Percentiles rank a stretch among this genome's conserved stretches.
Evolutionary conservation across 768 basidiomycete genomes (phyloP).

Genomic region (Gloeostereum incarnatum): DNA sequence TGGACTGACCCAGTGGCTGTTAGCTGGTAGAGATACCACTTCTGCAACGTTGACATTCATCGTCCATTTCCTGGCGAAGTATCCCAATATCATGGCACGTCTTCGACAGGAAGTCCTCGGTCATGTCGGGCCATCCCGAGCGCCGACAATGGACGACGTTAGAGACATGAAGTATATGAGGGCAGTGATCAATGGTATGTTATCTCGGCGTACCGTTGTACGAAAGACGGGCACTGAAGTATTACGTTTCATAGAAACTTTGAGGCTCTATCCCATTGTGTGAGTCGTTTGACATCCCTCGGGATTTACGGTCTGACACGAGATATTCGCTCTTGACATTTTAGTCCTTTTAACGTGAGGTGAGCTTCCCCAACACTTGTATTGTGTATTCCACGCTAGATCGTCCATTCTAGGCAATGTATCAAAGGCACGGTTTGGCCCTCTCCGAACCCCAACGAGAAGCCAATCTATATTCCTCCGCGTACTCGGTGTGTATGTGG

Average conservation of each 20-base stretch:
- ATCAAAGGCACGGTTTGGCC: slow-evolving; percentile 38
- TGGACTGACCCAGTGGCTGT: neutral
- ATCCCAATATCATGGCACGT: slow-evolving; percentile 35
- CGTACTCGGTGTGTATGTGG: slow-evolving; percentile 27
- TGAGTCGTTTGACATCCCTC: slow-evolving; percentile 13
- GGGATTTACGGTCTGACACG: neutral
- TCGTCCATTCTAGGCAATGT: slow-evolving; percentile 24
- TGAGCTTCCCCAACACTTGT: slow-evolving; percentile 7
- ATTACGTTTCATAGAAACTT: slow-evolving; percentile 27
- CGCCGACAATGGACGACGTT: slow-evolving; percentile 48
- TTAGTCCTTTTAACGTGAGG: slow-evolving; percentile 41
- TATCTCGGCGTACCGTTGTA: neutral
- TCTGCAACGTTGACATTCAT: slow-evolving; percentile 32
- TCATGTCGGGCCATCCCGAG: slow-evolving; percentile 35
- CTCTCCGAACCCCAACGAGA: slow-evolving; percentile 31
- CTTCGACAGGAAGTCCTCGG: slow-evolving; percentile 48
- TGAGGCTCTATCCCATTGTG: slow-evolving; percentile 51
- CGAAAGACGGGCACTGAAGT: neutral
- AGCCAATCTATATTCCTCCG: slow-evolving; percentile 46
- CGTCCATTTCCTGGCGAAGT: slow-evolving; percentile 37
- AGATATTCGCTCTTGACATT: neutral
- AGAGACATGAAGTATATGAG: slow-evolving; percentile 54
- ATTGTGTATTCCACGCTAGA: neutral
- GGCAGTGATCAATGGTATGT: slow-evolving; percentile 54
- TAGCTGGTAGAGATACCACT: slow-evolving; percentile 37